These are phyloP conservation scores for Friedmanniomyces endolithicus DNA, from an alignment of 495 filamentous ascomycete species.

Conservation along the genomic window DNA sequence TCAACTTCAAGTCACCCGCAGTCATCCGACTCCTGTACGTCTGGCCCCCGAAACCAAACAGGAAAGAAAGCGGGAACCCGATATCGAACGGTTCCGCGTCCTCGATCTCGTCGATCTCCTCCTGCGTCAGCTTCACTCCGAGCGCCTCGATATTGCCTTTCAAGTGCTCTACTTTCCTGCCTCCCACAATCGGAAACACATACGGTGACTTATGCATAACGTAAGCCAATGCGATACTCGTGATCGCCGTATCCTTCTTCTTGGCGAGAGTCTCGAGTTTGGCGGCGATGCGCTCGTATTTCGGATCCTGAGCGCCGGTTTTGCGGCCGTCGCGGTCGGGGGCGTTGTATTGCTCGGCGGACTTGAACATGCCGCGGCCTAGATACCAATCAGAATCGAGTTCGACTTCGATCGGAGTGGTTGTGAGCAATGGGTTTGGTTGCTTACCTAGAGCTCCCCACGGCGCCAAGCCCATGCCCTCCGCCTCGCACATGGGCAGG, in stretches of 20 bases:
- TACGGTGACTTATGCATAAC: slow-evolving; percentile 61
- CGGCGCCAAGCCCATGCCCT: no score
- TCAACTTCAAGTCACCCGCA: slow-evolving; percentile 5
- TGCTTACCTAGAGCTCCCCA: no score
- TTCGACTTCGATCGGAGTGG: no score
- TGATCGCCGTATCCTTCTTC: slow-evolving; percentile 32
- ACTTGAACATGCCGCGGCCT: slow-evolving; percentile 52
- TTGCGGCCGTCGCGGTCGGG: slow-evolving; percentile 29
- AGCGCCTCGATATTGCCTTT: slow-evolving; percentile 58
- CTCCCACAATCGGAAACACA: slow-evolving; percentile 65
- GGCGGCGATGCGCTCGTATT: slow-evolving; percentile 33
- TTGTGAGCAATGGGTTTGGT: no score
- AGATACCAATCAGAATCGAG: no score
- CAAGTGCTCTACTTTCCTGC: slow-evolving; percentile 52
- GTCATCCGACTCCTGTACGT: slow-evolving; percentile 5
- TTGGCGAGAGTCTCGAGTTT: slow-evolving; percentile 48
- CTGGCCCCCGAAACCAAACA: slow-evolving; percentile 5
- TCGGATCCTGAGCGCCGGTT: slow-evolving; percentile 23
- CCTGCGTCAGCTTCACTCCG: slow-evolving; percentile 39
- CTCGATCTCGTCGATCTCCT: slow-evolving; percentile 57
- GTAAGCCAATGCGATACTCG: slow-evolving; percentile 55
- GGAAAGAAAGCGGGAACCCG: slow-evolving; percentile 42
- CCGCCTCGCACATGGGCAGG: slow-evolving; percentile 25
- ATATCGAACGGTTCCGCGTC: slow-evolving; percentile 46
- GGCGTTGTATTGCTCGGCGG: slow-evolving; percentile 28